Evolutionary conservation across 176 grass and related monocot genomes (phyloP).

Genomic region (Musa beccarii): DNA sequence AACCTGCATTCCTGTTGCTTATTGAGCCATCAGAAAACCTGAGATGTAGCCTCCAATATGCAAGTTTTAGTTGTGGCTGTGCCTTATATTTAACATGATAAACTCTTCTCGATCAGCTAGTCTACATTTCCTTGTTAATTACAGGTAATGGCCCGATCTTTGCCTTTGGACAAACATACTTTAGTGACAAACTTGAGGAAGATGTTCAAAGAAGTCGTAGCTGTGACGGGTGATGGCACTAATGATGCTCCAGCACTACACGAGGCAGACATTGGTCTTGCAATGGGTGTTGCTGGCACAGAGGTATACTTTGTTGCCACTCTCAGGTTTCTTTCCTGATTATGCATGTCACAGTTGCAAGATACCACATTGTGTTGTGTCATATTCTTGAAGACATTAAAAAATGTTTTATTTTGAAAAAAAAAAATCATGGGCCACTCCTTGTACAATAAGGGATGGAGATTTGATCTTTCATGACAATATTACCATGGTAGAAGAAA

Average conservation of each 20-base stretch:
- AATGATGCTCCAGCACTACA: constrained; percentile 93
- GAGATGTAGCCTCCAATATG: neutral
- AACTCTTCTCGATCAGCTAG: neutral
- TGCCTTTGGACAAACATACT: constrained; percentile 86
- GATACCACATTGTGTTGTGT: neutral
- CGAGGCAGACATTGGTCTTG: constrained; percentile 87
- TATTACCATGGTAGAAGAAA: neutral
- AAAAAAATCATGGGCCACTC: neutral
- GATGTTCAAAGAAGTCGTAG: constrained; percentile 72
- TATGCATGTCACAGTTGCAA: neutral
- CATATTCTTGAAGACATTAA: too few relatives aligned
- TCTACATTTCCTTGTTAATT: constrained; percentile 1
- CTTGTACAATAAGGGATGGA: neutral
- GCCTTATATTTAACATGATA: neutral
- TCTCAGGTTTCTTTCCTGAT: neutral
- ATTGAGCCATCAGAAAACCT: neutral
- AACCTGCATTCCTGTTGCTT: neutral
- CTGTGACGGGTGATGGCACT: constrained; percentile 82
- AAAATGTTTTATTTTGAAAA: too few relatives aligned
- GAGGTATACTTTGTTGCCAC: constrained; percentile 34
- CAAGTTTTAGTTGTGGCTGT: neutral
- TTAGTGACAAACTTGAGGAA: constrained; percentile 73
- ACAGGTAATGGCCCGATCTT: constrained; percentile 87
- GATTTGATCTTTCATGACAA: neutral
- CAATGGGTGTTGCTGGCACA: constrained; percentile 93